These are phyloP conservation scores for Blastobotrys parvus DNA, from an alignment of 805 yeast species.

Conservation along the genomic window DNA sequence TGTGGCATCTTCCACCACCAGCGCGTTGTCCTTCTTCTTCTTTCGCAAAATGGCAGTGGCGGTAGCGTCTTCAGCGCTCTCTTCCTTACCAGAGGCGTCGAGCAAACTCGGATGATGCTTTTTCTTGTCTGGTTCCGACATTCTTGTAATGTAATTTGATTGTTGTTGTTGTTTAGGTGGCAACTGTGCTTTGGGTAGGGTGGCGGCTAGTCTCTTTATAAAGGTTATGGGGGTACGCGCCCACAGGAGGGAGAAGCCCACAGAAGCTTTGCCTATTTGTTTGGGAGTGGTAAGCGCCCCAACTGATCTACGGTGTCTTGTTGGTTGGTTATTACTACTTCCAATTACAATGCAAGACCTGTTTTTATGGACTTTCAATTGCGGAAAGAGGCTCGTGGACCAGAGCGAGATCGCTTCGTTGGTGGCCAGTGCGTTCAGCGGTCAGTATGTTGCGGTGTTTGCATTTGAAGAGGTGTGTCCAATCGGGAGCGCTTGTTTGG, in stretches of 20 bases:
- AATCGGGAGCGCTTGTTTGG: constrained; percentile 26
- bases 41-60: constrained; percentile 97
- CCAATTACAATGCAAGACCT: neutral
- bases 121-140: constrained; percentile 22
- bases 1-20: constrained; percentile 93
- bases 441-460: constrained; percentile 9
- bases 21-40: constrained; percentile 95
- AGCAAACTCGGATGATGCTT: constrained; percentile 33
- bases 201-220: too few species aligned
- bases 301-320: too few species aligned
- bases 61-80: constrained; percentile 57
- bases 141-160: neutral
- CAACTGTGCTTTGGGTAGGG: too few species aligned
- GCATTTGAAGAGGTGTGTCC: constrained; percentile 32
- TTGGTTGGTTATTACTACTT: too few species aligned
- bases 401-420: constrained; percentile 1
- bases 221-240: too few species aligned
- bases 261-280: too few species aligned
- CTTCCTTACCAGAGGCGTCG: constrained; percentile 59
- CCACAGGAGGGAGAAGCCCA: too few species aligned
- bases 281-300: too few species aligned
- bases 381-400: constrained; percentile 20
- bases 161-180: too few species aligned
- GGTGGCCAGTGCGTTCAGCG: neutral
- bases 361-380: constrained; percentile 23